Evolutionary conservation across 2,329 filamentous ascomycete genomes (phyloP).

Genomic region (Xylariaceae sp.): DNA sequence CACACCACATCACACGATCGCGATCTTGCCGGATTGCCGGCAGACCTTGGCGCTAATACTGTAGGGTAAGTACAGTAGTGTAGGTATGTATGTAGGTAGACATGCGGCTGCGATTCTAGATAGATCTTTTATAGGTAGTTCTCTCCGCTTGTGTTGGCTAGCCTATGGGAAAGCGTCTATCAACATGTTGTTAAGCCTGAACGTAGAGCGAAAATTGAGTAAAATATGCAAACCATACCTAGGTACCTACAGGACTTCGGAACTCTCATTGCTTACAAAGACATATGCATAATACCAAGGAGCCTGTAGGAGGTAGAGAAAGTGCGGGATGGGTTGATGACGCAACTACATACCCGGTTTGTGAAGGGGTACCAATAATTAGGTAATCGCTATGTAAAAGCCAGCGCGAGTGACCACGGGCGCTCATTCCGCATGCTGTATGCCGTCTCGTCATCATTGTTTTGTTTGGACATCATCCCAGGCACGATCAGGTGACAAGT

Average conservation of each 20-base stretch:
- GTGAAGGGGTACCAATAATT: background rate
- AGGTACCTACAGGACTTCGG: too few species aligned
- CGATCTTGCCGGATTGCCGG: background rate
- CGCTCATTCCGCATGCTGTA: background rate
- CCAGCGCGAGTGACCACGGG: background rate
- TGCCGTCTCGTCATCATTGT: background rate
- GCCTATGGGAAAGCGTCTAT: too few species aligned
- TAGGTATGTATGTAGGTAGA: too few species aligned
- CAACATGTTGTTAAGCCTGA: too few species aligned
- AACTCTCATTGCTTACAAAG: background rate
- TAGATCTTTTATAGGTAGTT: too few species aligned
- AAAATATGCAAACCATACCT: too few species aligned
- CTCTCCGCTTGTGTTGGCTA: too few species aligned
- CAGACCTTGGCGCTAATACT: background rate
- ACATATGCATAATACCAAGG: too few species aligned
- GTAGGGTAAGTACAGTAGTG: too few species aligned
- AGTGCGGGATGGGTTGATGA: background rate
- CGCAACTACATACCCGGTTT: background rate
- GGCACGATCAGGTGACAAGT: background rate
- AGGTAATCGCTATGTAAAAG: background rate
- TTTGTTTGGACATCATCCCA: background rate
- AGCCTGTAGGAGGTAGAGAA: background rate
- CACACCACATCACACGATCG: too few species aligned
- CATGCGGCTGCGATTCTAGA: too few species aligned
- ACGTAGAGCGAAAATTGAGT: too few species aligned